phyloP scores from a whole-genome alignment of 345 rosid genomes.

The Fremontodendron californicum region DNA sequence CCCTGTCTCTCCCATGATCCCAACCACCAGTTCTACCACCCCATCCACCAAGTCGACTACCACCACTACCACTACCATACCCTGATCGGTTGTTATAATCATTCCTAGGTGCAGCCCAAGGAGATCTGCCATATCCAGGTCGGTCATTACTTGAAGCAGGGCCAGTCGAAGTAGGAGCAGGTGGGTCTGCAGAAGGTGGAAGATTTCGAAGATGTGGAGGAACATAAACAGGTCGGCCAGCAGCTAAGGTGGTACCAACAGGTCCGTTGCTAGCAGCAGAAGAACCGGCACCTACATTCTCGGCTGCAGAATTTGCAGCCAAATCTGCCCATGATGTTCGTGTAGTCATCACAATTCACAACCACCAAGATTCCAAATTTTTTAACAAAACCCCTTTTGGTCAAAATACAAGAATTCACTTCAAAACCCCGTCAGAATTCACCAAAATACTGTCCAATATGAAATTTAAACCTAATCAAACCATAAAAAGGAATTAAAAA shows the following conservation, averaged over 20 bases:
- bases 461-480: slow-evolving; percentile 17
- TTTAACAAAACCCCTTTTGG: not conserved
- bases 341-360: slow-evolving; percentile 46
- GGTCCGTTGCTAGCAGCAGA: slow-evolving; percentile 37
- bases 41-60: slow-evolving; percentile 58
- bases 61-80: slow-evolving; percentile 30
- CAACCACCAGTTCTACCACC: slow-evolving; percentile 64
- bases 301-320: slow-evolving; percentile 79
- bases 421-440: no score
- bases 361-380: not conserved
- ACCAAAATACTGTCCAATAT: not conserved
- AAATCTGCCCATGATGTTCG: slow-evolving; percentile 92
- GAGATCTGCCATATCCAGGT: slow-evolving; percentile 45
- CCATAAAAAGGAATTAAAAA: not conserved
- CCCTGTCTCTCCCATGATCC: slow-evolving; percentile 69
- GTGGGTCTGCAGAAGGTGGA: slow-evolving; percentile 40
- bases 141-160: slow-evolving; percentile 43
- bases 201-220: slow-evolving; percentile 84
- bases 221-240: slow-evolving; percentile 53
- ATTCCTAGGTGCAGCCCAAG: slow-evolving; percentile 49
- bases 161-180: slow-evolving; percentile 43
- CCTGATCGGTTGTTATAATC: slow-evolving; percentile 30
- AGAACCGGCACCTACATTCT: slow-evolving; percentile 49
- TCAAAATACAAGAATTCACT: not conserved
- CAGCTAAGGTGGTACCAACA: slow-evolving; percentile 31